A percentile compares a stretch with the other conserved stretches of the same genome.
Conservation (phyloP, 805 yeast species). For the Starmerella cellae region DNA sequence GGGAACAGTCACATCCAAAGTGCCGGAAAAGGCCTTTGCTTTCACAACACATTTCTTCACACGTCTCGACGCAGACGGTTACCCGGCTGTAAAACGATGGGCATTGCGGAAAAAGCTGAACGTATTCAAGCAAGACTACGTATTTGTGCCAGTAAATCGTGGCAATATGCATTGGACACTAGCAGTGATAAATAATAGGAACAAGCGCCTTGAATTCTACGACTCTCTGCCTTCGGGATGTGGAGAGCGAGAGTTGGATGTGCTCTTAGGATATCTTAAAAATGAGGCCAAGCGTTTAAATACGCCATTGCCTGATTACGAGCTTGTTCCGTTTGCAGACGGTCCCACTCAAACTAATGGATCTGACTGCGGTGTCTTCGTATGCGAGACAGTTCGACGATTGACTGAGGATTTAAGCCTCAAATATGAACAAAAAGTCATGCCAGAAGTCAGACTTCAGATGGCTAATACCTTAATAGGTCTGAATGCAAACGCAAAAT, state of each 20-base stretch:
- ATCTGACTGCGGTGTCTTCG: constrained; percentile 87
- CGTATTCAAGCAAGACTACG: constrained; percentile 47
- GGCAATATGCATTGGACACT: constrained; percentile 85
- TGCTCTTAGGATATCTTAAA: constrained; percentile 47
- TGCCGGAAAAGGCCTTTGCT: constrained; percentile 40
- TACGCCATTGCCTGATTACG: constrained; percentile 25
- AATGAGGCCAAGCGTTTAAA: constrained; percentile 49
- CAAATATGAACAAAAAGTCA: constrained; percentile 52
- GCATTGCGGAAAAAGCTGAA: constrained; percentile 60
- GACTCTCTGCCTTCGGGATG: constrained; percentile 51
- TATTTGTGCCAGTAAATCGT: constrained; percentile 77
- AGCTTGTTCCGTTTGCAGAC: constrained; percentile 20
- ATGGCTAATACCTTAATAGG: constrained; percentile 37
- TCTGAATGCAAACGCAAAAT: not conserved
- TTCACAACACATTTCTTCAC: constrained; percentile 86
- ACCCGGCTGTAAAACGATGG: constrained; percentile 72
- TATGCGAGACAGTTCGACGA: constrained; percentile 62
- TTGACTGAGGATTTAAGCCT: constrained; percentile 41
- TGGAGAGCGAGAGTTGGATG: constrained; percentile 28
- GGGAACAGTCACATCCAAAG: constrained; percentile 30
- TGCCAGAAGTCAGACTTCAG: constrained; percentile 48
- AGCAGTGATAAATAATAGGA: constrained; percentile 56
- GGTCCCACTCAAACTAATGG: constrained; percentile 86
- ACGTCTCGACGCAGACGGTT: constrained; percentile 57
- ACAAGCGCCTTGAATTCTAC: constrained; percentile 48